A percentile compares a stretch with the other conserved stretches of the same genome.
Evolutionary conservation across 169 alveolate species (phyloP).

Genomic region (Plasmodium coatneyi): DNA sequence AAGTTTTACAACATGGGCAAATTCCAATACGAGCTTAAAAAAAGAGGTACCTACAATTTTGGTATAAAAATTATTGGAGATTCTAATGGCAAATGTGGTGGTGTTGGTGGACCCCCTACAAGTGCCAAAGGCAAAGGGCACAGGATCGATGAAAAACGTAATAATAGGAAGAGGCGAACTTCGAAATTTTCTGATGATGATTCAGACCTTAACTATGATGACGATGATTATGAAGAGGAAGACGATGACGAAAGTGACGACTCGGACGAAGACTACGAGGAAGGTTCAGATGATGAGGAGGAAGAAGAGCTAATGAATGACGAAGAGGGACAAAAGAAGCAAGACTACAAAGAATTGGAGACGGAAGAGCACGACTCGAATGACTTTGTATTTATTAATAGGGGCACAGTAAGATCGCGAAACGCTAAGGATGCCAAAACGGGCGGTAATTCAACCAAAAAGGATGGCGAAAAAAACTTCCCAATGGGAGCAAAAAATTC

Average conservation of each 20-base stretch:
- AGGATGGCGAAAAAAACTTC: not conserved
- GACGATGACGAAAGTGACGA: not conserved
- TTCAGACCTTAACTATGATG: slow-evolving; percentile 32
- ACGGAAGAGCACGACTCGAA: not conserved
- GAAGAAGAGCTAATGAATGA: not conserved
- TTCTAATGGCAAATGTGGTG: not conserved
- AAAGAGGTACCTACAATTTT: slow-evolving; percentile 32
- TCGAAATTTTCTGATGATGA: slow-evolving; percentile 38
- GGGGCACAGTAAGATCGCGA: not conserved
- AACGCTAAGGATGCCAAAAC: not conserved
- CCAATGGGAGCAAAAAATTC: not conserved
- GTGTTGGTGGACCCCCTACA: not conserved
- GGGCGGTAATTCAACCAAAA: not conserved
- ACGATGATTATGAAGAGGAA: slow-evolving; percentile 5
- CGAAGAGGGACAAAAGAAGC: not conserved
- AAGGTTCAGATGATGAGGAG: not conserved
- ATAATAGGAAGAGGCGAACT: not conserved
- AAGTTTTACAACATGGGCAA: slow-evolving; percentile 24
- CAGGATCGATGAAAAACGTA: not conserved
- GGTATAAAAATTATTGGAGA: slow-evolving; percentile 70
- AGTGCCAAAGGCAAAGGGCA: not conserved
- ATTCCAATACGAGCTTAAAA: slow-evolving; percentile 21
- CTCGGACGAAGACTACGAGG: too few relatives aligned
- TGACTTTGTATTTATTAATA: not conserved
- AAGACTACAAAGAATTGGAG: not conserved